phyloP scores from a whole-genome alignment of 148 eudicot species.

The Vaccinium corymbosum region DNA sequence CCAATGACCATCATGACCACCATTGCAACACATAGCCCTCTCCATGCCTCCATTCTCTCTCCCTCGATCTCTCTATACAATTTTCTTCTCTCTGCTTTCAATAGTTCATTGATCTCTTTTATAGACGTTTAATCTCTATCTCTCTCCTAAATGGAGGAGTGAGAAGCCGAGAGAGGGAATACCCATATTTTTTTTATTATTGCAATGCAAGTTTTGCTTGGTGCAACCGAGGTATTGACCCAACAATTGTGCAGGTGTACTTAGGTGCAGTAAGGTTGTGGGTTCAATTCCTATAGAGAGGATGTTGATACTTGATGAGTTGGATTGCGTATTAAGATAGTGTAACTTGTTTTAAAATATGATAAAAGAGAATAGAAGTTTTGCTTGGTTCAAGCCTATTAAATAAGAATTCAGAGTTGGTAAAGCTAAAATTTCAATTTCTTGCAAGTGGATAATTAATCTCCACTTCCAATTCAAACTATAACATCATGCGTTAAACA shows the following conservation, averaged over 20 bases:
- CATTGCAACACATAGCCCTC: constrained; percentile 3
- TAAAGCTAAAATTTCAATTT: neutral
- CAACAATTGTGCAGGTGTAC: too few species aligned
- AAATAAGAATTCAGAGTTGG: neutral
- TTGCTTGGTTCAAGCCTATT: neutral
- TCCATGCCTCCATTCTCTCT: constrained; percentile 3
- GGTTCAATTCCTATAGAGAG: too few species aligned
- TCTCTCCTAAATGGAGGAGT: too few species aligned
- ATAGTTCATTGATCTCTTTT: neutral
- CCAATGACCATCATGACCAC: constrained; percentile 13
- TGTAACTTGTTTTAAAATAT: too few species aligned
- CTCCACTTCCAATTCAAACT: neutral
- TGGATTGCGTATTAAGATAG: too few species aligned
- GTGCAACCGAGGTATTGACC: too few species aligned
- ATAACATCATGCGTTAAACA: neutral
- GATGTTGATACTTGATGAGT: too few species aligned
- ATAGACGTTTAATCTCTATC: neutral
- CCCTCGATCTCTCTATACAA: neutral
- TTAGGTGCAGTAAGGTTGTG: too few species aligned
- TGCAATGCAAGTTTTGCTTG: too few species aligned
- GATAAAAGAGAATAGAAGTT: neutral
- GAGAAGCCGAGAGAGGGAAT: too few species aligned
- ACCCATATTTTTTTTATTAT: too few species aligned
- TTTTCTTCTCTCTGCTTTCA: neutral
- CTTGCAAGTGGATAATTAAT: neutral